Evolutionary conservation across 2,329 filamentous ascomycete species (phyloP).

Genomic region (Aspergillus brasiliensis): DNA sequence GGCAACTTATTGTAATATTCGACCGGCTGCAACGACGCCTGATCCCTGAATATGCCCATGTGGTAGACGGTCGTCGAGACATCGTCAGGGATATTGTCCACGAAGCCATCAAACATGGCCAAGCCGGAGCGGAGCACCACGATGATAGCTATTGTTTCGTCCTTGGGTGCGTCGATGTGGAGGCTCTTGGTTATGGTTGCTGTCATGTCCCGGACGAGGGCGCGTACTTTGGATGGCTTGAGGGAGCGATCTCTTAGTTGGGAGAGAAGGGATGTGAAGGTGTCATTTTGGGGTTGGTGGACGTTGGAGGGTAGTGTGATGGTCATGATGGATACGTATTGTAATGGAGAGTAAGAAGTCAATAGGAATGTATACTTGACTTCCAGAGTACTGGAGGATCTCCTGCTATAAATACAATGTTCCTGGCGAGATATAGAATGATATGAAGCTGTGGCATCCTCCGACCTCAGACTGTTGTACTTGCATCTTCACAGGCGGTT

Average conservation of each 20-base stretch:
- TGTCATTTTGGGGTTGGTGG: constrained; percentile 14
- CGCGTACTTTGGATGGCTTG: constrained; percentile 21
- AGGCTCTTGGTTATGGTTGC: constrained; percentile 25
- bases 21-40: constrained; percentile 28
- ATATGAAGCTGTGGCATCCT: not conserved
- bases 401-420: not conserved
- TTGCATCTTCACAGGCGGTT: not conserved
- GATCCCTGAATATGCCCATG: constrained; percentile 32
- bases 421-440: not conserved
- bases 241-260: constrained; percentile 16
- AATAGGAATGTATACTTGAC: not conserved
- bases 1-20: constrained; percentile 37
- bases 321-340: constrained; percentile 8
- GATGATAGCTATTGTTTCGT: constrained; percentile 33
- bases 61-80: constrained; percentile 31
- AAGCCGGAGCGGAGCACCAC: constrained; percentile 38
- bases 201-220: constrained; percentile 24
- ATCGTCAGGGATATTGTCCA: constrained; percentile 25
- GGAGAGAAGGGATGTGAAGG: constrained; percentile 15
- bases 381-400: not conserved
- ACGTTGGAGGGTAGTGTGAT: constrained; percentile 17
- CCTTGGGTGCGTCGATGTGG: constrained; percentile 13
- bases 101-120: constrained; percentile 42
- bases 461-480: not conserved
- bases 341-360: not conserved